A percentile compares a stretch with the other conserved stretches of the same genome.
phyloP scores from a whole-genome alignment of 2,329 filamentous ascomycete species.

The Arthrocladium fulminans region DNA sequence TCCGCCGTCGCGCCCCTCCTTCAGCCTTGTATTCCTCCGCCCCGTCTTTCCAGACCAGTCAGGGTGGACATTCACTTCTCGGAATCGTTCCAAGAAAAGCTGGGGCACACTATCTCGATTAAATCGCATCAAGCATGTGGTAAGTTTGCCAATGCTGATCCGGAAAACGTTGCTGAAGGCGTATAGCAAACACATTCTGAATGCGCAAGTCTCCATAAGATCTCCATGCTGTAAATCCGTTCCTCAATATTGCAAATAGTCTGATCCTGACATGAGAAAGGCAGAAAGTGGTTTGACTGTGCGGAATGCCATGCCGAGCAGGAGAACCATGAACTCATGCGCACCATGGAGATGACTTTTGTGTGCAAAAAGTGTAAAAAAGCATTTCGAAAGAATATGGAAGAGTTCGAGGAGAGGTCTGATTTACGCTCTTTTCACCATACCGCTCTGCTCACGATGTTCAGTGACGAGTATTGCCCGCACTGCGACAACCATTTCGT shows the following conservation, averaged over 20 bases:
- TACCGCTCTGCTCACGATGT: background rate
- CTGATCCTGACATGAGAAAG: constrained; percentile 38
- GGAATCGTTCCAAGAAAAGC: no score
- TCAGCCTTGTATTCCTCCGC: constrained; percentile 23
- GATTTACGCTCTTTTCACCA: background rate
- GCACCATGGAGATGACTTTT: constrained; percentile 81
- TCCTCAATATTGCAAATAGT: no score
- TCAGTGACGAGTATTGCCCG: constrained; percentile 90
- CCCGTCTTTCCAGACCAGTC: background rate
- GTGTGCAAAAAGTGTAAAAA: constrained; percentile 99
- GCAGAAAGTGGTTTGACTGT: constrained; percentile 98
- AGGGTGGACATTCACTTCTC: no score
- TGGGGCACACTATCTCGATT: background rate
- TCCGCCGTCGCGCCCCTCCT: constrained; percentile 15
- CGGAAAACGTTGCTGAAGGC: background rate
- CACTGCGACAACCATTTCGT: constrained; percentile 99
- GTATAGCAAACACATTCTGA: constrained; percentile 88
- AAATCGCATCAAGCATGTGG: background rate
- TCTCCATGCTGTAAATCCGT: constrained; percentile 78
- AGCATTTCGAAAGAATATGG: constrained; percentile 87
- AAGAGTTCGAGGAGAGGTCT: constrained; percentile 81
- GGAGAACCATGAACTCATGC: constrained; percentile 65
- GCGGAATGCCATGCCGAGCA: constrained; percentile 83
- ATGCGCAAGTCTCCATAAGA: constrained; percentile 93
- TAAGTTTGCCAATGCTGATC: background rate